Evolutionary conservation across 495 filamentous ascomycete species (phyloP).

Genomic region (Talaromyces borbonicus): DNA sequence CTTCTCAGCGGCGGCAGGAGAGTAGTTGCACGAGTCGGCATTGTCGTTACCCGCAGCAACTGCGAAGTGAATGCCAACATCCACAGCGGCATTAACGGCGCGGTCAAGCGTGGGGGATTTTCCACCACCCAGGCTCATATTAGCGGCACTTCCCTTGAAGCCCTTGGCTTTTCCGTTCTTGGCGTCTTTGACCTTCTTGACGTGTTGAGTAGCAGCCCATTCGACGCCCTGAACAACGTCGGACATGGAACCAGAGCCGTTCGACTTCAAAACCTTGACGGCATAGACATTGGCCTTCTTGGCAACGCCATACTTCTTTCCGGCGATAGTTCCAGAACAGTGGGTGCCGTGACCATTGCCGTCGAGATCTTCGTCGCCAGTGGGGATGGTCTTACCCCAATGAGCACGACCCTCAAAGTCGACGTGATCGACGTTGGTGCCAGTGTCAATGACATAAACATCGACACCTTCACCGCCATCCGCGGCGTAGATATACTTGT

Average conservation of each 20-base stretch:
- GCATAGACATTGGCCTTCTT: slow-evolving; percentile 97
- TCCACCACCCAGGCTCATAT: slow-evolving; percentile 98
- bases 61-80: slow-evolving; percentile 88
- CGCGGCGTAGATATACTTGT: slow-evolving; percentile 90
- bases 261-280: slow-evolving; percentile 95
- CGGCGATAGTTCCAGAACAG: slow-evolving; percentile 95
- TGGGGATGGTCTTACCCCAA: slow-evolving; percentile 95
- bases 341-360: slow-evolving; percentile 99
- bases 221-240: slow-evolving; percentile 98
- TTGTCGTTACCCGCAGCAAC: slow-evolving; percentile 99
- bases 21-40: slow-evolving; percentile 98
- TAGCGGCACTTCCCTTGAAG: slow-evolving; percentile 98
- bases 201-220: slow-evolving; percentile 75
- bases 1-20: slow-evolving; percentile 86
- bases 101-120: slow-evolving; percentile 84
- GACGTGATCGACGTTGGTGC: slow-evolving; percentile 85
- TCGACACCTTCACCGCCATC: slow-evolving; percentile 97
- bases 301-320: slow-evolving; percentile 97
- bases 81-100: slow-evolving; percentile 88
- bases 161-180: slow-evolving; percentile 77
- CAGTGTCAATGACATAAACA: slow-evolving; percentile 98
- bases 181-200: slow-evolving; percentile 59
- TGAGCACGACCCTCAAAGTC: slow-evolving; percentile 93
- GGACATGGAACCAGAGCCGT: slow-evolving; percentile 96
- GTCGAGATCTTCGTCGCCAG: slow-evolving; percentile 74